Evolutionary conservation across 2,329 filamentous ascomycete genomes (phyloP).

Genomic region (Colletotrichum eremochloae): DNA sequence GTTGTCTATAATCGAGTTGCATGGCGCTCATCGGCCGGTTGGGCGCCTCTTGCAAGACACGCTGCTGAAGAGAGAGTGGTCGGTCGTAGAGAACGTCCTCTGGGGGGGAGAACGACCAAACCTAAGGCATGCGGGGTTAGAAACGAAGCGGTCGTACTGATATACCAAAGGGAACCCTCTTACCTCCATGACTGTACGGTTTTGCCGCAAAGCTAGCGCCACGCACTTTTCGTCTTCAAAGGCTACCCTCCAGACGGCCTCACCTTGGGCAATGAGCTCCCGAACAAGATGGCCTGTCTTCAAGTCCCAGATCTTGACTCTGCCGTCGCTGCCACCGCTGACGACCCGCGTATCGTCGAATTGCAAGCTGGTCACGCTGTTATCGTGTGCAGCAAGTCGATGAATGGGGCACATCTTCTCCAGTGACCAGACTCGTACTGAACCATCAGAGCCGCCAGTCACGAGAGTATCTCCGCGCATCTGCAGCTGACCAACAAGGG

Average conservation of each 20-base stretch:
- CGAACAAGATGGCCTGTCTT: constrained; percentile 91
- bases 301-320: constrained; percentile 98
- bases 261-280: constrained; percentile 90
- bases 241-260: constrained; percentile 97
- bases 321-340: constrained; percentile 95
- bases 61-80: constrained; percentile 63
- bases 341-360: constrained; percentile 97
- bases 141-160: constrained; percentile 9
- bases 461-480: constrained; percentile 96
- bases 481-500: constrained; percentile 94
- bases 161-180: constrained; percentile 50
- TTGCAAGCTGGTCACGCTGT: constrained; percentile 96
- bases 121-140: constrained; percentile 65
- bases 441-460: constrained; percentile 95
- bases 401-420: constrained; percentile 93
- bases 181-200: constrained; percentile 97
- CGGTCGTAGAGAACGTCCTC: constrained; percentile 73
- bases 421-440: constrained; percentile 95
- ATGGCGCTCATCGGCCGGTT: constrained; percentile 66
- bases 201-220: constrained; percentile 87
- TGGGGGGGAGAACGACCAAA: constrained; percentile 95
- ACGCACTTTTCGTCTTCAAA: constrained; percentile 99
- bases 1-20: constrained; percentile 58
- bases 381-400: constrained; percentile 94
- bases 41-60: constrained; percentile 58